Evolutionary conservation across 129 eudicot species (phyloP).

Genomic region (Saussurea involucrata): DNA sequence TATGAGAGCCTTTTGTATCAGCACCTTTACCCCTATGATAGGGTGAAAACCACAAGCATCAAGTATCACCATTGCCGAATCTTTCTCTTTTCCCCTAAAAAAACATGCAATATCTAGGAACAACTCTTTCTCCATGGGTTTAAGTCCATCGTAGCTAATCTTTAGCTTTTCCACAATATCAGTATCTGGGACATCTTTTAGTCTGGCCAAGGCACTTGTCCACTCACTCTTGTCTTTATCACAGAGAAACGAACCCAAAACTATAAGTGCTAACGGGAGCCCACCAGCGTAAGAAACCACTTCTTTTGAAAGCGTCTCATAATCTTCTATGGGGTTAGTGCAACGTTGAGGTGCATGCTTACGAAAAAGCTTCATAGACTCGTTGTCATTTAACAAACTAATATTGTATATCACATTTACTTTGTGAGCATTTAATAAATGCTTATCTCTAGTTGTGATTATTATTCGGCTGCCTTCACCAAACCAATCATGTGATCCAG

Average conservation of each 20-base stretch:
- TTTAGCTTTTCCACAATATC: neutral
- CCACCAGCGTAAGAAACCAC: constrained; percentile 12
- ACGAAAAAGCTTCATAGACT: constrained; percentile 1
- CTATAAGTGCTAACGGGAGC: constrained; percentile 13
- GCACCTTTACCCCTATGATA: neutral
- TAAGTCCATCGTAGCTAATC: constrained; percentile 9
- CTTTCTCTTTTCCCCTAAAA: constrained; percentile 5
- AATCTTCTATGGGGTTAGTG: neutral
- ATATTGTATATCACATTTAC: constrained; percentile 1
- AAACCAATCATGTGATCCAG: neutral
- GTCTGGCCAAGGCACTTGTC: neutral
- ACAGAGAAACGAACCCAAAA: constrained; percentile 5
- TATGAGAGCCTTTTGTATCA: neutral
- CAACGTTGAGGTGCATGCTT: neutral
- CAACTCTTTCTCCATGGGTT: neutral
- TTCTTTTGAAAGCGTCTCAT: neutral
- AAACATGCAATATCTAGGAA: constrained; percentile 10
- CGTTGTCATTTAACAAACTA: neutral
- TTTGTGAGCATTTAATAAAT: neutral
- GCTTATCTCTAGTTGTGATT: neutral
- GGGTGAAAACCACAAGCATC: constrained; percentile 1
- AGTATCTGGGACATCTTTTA: neutral
- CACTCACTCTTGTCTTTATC: neutral
- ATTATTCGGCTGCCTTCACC: neutral
- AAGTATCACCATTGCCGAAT: neutral